These are phyloP conservation scores for Trametes versicolor DNA, from an alignment of 1,284 basidiomycete species.

Conservation along the genomic window DNA sequence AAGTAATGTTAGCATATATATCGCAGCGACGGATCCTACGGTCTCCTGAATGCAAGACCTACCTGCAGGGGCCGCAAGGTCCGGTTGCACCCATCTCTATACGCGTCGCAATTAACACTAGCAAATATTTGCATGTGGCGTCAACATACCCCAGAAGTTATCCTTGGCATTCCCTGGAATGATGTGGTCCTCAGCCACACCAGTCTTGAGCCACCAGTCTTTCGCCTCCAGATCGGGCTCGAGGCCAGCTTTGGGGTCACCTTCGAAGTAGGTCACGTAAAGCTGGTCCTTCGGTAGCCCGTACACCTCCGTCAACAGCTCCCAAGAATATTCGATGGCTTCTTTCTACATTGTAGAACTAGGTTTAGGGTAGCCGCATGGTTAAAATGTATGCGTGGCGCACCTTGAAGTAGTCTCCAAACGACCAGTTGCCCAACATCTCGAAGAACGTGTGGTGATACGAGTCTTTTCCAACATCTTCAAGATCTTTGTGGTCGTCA, in stretches of 20 bases:
- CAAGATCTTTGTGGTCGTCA: conserved; percentile 72
- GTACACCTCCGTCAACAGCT: conserved; percentile 91
- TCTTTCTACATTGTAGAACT: conserved; percentile 76
- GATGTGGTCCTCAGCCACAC: conserved; percentile 90
- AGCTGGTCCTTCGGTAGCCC: conserved; percentile 90
- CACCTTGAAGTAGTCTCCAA: conserved; percentile 99
- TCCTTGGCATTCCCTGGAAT: conserved; percentile 96
- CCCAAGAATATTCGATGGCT: conserved; percentile 94
- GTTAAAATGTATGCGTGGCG: neutral
- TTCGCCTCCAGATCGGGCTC: conserved; percentile 91
- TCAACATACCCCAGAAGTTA: conserved; percentile 94
- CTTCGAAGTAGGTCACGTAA: conserved; percentile 99
- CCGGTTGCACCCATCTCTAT: conserved; percentile 98
- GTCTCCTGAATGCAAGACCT: neutral
- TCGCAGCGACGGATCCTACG: neutral
- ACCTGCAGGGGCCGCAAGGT: conserved; percentile 97
- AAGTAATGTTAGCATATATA: neutral
- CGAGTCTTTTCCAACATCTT: conserved; percentile 98
- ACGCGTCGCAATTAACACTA: conserved; percentile 5
- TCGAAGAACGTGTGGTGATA: conserved; percentile 99
- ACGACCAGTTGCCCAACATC: conserved; percentile 99
- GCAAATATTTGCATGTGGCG: neutral
- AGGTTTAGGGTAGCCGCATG: neutral
- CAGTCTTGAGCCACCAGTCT: conserved; percentile 88
- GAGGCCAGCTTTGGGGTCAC: conserved; percentile 87